Base-by-base conservation (phyloP, 371 early-diverging fungal genomes). In the Mortierella sp. region DNA sequence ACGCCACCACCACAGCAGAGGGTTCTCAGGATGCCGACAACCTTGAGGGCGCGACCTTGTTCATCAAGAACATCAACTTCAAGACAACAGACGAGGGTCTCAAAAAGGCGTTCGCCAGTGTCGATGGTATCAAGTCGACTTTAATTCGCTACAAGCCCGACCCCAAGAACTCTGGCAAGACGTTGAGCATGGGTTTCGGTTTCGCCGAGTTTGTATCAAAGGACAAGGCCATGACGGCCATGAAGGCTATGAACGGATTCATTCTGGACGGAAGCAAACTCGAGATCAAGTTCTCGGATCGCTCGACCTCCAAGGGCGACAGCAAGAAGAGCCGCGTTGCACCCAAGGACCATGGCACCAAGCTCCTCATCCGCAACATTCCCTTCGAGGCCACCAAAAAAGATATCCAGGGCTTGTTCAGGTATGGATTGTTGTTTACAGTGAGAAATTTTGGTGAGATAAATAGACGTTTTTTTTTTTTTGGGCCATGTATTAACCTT, bases 321-420 rank as follows among this genome's bases (percentile, higher is more conserved):
- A 87, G 89, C 35, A 91, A 89, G 46, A 89, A 85, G 49, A 43
- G 54, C 70, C 70, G 78, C n/a, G 76, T 78, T 48, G 78, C 83
- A 12, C 80, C 83, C 81, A 90, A 91, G 83, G 92, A 90, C 70
- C 93, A 89, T 72, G 88, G 91, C 63, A 96, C 96, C 65, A 99
- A 99, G 88, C 88, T 99, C 73, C 90, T 99, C 38, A 94, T 99
- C 41, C 97, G 98, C 78, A 99, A 99, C 91, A 93, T 99, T 72
- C 99, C 99, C 58, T 99, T 99, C 89, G 99, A 99, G 91, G 99
- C 99, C 14, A 97, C 99, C 29, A 94, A 96, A 84, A 96, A 95
- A 88, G 99, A 99, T 81, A 88, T 99, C 71, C 93, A 92, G 51
- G 95, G 97, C 82, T 90, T 99, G 55, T 98, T 99, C 88, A 89